These are phyloP conservation scores for Solanum paucissectum DNA, from an alignment of 257 asterid species.

Conservation along the genomic window DNA sequence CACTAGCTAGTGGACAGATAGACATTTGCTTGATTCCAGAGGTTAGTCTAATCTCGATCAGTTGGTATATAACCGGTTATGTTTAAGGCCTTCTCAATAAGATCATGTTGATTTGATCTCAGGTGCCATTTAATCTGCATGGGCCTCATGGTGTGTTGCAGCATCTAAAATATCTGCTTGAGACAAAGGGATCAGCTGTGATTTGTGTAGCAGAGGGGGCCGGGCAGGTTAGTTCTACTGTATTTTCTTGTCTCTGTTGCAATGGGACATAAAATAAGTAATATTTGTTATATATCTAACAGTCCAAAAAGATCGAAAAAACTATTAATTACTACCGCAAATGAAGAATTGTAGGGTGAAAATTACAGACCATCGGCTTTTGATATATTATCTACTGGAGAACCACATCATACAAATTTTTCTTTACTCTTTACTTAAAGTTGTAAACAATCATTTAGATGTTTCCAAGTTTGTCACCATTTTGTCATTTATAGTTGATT, in stretches of 20 bases:
- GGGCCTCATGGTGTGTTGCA: constrained; percentile 90
- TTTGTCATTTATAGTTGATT: not conserved
- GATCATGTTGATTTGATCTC: constrained; percentile 2
- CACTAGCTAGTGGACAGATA: constrained; percentile 98
- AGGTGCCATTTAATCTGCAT: constrained; percentile 78
- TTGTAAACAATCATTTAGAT: not conserved
- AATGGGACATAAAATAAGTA: not conserved
- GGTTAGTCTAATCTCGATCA: constrained; percentile 25
- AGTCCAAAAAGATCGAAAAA: not conserved
- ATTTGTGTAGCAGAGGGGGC: constrained; percentile 97
- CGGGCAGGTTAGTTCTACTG: constrained; percentile 56
- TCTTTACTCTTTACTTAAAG: not conserved
- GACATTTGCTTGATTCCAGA: constrained; percentile 93
- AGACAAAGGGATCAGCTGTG: constrained; percentile 88
- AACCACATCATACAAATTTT: not conserved
- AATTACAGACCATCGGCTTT: not conserved
- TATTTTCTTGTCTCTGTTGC: not conserved
- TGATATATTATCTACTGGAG: not conserved
- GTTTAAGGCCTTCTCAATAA: not conserved
- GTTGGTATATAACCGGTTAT: not conserved
- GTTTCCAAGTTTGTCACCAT: not conserved
- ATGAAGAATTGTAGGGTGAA: not conserved
- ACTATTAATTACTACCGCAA: not conserved
- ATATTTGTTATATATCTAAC: not conserved
- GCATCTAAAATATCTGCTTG: constrained; percentile 74